phyloP scores from a whole-genome alignment of 345 rosid genomes.

The Citrus australasica region DNA sequence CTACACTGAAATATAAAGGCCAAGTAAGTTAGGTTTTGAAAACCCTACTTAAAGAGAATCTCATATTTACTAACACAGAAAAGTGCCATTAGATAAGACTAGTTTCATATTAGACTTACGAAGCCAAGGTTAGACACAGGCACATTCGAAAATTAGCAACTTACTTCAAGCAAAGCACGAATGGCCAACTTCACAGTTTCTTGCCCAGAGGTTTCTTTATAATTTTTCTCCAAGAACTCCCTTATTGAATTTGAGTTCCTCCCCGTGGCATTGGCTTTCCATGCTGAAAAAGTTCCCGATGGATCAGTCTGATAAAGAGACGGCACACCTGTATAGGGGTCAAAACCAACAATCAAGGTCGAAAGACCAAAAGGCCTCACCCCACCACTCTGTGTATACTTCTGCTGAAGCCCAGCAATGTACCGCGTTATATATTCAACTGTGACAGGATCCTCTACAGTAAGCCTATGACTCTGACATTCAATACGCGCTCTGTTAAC shows the following conservation, averaged over 20 bases:
- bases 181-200: conserved; percentile 91
- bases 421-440: conserved; percentile 87
- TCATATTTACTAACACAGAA: not conserved
- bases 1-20: not conserved
- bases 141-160: conserved; percentile 5
- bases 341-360: conserved; percentile 72
- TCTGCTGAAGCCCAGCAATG: conserved; percentile 94
- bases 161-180: conserved; percentile 89
- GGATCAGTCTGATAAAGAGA: conserved; percentile 92
- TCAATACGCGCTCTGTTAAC: conserved; percentile 66
- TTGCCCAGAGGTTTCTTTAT: conserved; percentile 75
- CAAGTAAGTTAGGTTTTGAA: not conserved
- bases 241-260: conserved; percentile 85
- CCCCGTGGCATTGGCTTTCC: conserved; percentile 97
- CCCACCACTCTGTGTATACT: conserved; percentile 95
- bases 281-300: conserved; percentile 93
- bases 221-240: conserved; percentile 88
- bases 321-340: conserved; percentile 64
- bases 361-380: conserved; percentile 82
- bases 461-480: conserved; percentile 85
- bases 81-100: not conserved
- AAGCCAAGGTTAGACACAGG: not conserved
- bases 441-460: conserved; percentile 90
- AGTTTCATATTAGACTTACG: not conserved
- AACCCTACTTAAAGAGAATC: not conserved